Evolutionary conservation across 306 rosid genomes (phyloP).

Genomic region (Macrotyloma uniflorum): DNA sequence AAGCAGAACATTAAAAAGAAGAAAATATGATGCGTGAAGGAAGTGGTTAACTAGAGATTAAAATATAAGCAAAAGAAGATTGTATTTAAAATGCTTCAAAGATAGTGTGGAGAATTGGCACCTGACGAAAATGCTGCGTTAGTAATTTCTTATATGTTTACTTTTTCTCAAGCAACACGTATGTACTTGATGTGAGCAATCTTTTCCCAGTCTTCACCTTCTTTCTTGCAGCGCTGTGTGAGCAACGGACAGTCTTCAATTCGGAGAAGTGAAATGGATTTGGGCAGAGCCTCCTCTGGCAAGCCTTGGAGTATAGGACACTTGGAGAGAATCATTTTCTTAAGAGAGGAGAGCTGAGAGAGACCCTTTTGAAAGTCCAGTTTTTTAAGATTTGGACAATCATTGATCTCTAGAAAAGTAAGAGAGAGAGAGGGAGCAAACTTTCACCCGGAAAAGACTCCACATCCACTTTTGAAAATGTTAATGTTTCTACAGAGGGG

Average conservation of each 20-base stretch:
- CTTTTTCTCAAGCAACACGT: no score
- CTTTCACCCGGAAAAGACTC: background rate
- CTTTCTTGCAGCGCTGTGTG: background rate
- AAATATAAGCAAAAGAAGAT: no score
- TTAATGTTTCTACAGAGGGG: background rate
- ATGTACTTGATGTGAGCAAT: constrained; percentile 38
- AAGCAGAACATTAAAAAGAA: no score
- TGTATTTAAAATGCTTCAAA: no score
- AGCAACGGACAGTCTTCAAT: background rate
- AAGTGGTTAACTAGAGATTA: no score
- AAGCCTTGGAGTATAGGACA: constrained; percentile 32
- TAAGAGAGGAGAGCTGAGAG: no score
- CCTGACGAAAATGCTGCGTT: no score
- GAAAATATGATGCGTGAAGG: no score
- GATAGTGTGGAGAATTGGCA: no score
- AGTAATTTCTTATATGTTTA: no score
- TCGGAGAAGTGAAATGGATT: background rate
- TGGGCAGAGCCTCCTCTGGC: constrained; percentile 32
- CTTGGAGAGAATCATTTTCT: rapidly evolving
- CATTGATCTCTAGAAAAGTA: background rate
- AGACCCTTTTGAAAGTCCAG: constrained; percentile 3
- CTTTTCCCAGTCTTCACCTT: constrained; percentile 34
- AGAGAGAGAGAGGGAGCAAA: background rate
- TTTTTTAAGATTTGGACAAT: background rate
- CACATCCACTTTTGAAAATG: background rate